Evolutionary conservation across 257 asterid genomes (phyloP), one percentile per base, ranked within the genome.

Genomic region (Solanum virginianum): DNA sequence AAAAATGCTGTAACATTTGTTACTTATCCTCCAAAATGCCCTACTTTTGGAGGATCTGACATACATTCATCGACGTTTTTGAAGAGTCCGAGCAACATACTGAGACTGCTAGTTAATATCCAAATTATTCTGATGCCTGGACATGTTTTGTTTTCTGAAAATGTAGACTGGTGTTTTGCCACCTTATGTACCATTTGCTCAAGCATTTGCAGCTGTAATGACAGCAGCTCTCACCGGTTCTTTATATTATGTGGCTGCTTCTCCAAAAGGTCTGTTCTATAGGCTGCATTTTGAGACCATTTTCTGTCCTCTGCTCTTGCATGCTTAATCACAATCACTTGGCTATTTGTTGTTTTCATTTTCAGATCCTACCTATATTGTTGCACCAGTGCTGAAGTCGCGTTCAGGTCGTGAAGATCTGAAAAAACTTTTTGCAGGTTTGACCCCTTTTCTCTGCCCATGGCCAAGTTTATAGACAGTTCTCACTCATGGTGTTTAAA

Each of bases 201-300:
- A 96, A 88, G 97, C 95, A 47, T 96, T 94, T 90, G 98, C 99
- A 57, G 99, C 99, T 80, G 98, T 94, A 60, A 85, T 92, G 59
- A 96, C 99, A 7, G 99, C 98, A 87, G 97, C 97, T 83, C 95
- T 96, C 26, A 94, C 98, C 0, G 99, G 98, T 84, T 93, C 98
- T 4, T 89, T 96, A 24, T 96, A 96, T 84, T 96, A 93, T 92
- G 88, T 96, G 85, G 95, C 98, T 72, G 94, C 97, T 69, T 93
- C 99, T 82, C 98, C 98, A 15, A 94, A 94, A 91, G 99, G 99
- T 94, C 47, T 12, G 81, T 80, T 84, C 81, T 11, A 8, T 22
- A 74, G 26, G 43, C 49, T 47, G 39, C 57, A 39, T 17, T 59
- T 71, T 17, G 14, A 20, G 14, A 12, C 8, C 53, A 66, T 43